Evolutionary conservation across 495 filamentous ascomycete species (phyloP), one percentile per base, ranked within the genome.

Genomic region (Pyronema omphalodes): DNA sequence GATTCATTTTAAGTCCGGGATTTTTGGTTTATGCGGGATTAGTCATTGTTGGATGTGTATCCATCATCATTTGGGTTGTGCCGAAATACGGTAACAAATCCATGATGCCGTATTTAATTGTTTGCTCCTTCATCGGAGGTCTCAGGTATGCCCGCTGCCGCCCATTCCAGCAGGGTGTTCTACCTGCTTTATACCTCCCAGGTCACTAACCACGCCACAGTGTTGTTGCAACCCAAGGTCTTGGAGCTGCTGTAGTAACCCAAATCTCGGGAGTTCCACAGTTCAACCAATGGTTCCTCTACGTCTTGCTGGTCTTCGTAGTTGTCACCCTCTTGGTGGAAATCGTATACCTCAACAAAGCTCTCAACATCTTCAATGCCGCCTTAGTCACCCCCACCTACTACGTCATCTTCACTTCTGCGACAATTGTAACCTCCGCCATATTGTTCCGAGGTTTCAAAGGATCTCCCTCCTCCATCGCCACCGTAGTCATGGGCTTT

Each of bases 261-360:
- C 87, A 94, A 70, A 81, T 82, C 37, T 74, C 76, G 33, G 91
- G 88, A 15, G 70, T 61, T 3, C 67, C 74, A 18, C 93, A 98
- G 73, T 98, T 93, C 67, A 95, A 94, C 63, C 77, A 96, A 66
- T 95, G 88, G 88, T 98, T 98, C 67, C 66, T 89, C 37, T 98
- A 95, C 68, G 80, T 98, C 18, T 67, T 98, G 45, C 70, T 96
- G 56, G 85, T 86, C 4, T 96, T 98, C 67, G 86, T 96, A 33
- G 75, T 95, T 60, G 68, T 73, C 19, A 96, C 93, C 0, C 71
- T 98, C 40, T 54, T 94, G 61, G 91, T 86, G 0, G 91, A 98
- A 69, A 94, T 98, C 51, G 79, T 98, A 52, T 98, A 80, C 64
- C 70, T 98, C 34, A 98, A 98, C 67, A 98, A 98, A 95, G 91